These are phyloP conservation scores for Liriodendron chinense DNA, from an alignment of 164 flowering plant genomes.

Conservation along the genomic window DNA sequence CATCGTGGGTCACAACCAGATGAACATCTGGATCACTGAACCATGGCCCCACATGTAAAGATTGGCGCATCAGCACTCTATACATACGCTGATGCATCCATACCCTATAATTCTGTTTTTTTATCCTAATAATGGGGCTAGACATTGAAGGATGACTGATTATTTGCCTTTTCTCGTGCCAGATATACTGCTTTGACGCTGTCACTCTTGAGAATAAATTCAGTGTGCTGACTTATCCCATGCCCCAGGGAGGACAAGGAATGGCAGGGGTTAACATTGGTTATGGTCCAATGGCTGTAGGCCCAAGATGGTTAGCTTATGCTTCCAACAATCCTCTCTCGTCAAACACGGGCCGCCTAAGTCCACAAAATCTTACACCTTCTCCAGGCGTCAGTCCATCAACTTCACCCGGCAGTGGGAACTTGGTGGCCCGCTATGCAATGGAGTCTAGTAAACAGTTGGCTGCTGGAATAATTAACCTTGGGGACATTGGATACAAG, in stretches of 20 bases:
- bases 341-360: conserved; percentile 71
- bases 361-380: conserved; percentile 82
- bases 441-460: conserved; percentile 95
- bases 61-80: background rate
- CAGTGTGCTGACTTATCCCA: conserved; percentile 84
- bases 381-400: conserved; percentile 94
- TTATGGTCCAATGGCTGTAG: conserved; percentile 96
- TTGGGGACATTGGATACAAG: conserved; percentile 92
- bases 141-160: conserved; percentile 12
- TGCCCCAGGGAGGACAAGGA: conserved; percentile 73
- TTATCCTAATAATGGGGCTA: background rate
- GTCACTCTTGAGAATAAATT: conserved; percentile 84
- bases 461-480: conserved; percentile 75
- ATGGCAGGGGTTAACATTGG: conserved; percentile 65
- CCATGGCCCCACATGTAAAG: background rate
- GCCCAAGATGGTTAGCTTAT: conserved; percentile 95
- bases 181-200: conserved; percentile 96
- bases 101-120: background rate
- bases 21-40: background rate
- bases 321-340: conserved; percentile 71
- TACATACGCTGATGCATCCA: background rate
- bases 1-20: background rate
- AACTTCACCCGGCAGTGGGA: conserved; percentile 79
- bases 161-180: conserved; percentile 27
- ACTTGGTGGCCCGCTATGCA: conserved; percentile 86